Percentiles rank a stretch among this genome's conserved stretches.
Evolutionary conservation across 257 asterid genomes (phyloP).

Genomic region (Solanum appendiculatum): DNA sequence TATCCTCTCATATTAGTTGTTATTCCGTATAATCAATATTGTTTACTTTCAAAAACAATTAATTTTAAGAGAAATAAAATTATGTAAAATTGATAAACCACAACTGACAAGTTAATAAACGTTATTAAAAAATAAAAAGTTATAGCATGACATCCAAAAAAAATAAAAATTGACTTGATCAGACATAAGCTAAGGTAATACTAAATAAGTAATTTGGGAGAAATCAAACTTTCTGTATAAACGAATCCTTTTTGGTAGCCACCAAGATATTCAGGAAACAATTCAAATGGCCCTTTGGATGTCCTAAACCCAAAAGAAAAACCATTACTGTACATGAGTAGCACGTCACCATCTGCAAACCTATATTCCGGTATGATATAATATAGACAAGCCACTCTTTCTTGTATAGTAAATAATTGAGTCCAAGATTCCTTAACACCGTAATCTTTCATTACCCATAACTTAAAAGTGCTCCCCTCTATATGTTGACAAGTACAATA

Average conservation of each 20-base stretch:
- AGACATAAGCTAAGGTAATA: background rate
- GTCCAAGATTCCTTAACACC: background rate
- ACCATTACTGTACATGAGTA: background rate
- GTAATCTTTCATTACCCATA: background rate
- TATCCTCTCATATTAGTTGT: too few species aligned
- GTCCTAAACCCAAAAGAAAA: background rate
- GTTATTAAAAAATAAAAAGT: background rate
- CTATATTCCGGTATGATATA: rapidly evolving
- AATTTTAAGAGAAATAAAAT: too few species aligned
- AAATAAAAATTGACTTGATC: background rate
- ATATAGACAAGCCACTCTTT: rapidly evolving
- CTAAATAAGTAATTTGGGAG: background rate
- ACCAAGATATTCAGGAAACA: background rate
- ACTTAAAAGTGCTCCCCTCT: background rate
- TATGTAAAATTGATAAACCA: background rate
- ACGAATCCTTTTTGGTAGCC: background rate
- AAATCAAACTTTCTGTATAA: background rate
- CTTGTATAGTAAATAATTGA: background rate
- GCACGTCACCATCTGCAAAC: background rate
- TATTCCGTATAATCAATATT: too few species aligned
- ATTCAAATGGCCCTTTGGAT: background rate
- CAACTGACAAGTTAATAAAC: background rate
- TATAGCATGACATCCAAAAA: too few species aligned
- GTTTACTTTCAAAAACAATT: too few species aligned
- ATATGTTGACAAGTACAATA: background rate